phyloP scores from a whole-genome alignment of 768 basidiomycete species.

The Exidia glandulosa region DNA sequence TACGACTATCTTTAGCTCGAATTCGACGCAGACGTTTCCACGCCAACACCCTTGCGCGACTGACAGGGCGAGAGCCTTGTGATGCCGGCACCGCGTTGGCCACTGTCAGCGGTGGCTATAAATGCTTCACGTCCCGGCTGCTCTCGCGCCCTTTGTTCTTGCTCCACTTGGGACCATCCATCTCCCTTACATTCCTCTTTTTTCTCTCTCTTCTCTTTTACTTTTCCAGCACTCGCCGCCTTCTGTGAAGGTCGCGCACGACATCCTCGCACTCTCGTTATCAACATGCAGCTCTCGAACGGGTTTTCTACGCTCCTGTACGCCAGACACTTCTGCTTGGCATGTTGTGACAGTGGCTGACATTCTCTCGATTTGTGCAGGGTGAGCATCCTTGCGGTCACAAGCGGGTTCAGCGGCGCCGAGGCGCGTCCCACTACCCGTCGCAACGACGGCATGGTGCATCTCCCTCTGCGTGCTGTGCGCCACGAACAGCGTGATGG shows the following conservation, averaged over 20 bases:
- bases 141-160: conserved; percentile 21
- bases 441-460: conserved; percentile 22
- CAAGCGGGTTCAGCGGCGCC: conserved; percentile 14
- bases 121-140: conserved; percentile 23
- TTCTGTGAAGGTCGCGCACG: conserved; percentile 3
- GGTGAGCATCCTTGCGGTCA: conserved; percentile 34
- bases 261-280: conserved; percentile 11
- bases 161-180: conserved; percentile 1
- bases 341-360: conserved; percentile 44
- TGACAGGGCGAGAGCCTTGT: neutral
- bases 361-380: conserved; percentile 39
- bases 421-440: conserved; percentile 32
- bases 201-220: neutral
- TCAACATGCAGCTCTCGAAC: neutral
- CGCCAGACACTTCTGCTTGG: conserved; percentile 12
- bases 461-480: conserved; percentile 30
- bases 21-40: neutral
- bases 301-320: conserved; percentile 1
- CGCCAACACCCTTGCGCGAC: neutral
- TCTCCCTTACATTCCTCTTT: neutral
- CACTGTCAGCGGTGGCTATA: neutral
- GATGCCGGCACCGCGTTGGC: neutral
- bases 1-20: neutral
- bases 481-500: conserved; percentile 16
- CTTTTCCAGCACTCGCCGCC: neutral